Conservation (phyloP, 1,139 yeast species). For the Blastobotrys raffinosifermentans region DNA sequence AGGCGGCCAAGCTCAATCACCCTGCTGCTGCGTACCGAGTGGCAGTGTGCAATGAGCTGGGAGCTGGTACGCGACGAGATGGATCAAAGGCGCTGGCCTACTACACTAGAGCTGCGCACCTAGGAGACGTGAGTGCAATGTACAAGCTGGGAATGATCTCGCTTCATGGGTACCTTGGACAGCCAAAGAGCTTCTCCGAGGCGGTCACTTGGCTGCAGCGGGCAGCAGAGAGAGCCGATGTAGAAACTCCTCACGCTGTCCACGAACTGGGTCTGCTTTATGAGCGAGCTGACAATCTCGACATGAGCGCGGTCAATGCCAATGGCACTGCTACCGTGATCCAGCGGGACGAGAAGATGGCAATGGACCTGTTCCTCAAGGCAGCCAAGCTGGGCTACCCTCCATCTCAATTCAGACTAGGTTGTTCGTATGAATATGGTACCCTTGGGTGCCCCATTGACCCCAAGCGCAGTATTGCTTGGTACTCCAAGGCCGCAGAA, state of each 20-base stretch:
- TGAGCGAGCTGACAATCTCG: conserved; percentile 51
- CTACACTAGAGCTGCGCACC: conserved; percentile 52
- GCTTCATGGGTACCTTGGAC: conserved; percentile 45
- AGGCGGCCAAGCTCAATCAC: conserved; percentile 52
- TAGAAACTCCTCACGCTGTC: conserved; percentile 47
- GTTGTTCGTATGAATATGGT: conserved; percentile 84
- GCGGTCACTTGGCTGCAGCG: conserved; percentile 53
- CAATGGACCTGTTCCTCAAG: conserved; percentile 63
- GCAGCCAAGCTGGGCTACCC: conserved; percentile 76
- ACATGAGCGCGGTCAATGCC: conserved; percentile 31
- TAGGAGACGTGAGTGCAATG: conserved; percentile 56
- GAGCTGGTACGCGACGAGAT: conserved; percentile 50
- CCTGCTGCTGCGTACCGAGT: conserved; percentile 57
- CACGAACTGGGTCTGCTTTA: conserved; percentile 65
- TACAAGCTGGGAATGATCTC: conserved; percentile 62
- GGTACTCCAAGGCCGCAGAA: conserved; percentile 79
- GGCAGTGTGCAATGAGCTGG: conserved; percentile 63
- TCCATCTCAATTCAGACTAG: conserved; percentile 80
- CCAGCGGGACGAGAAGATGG: conserved; percentile 45
- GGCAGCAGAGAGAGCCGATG: conserved; percentile 45
- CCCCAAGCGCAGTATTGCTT: conserved; percentile 72
- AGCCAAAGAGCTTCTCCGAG: conserved; percentile 40
- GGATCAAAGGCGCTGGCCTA: conserved; percentile 43
- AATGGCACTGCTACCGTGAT: conserved; percentile 22
- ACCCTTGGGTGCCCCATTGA: conserved; percentile 61